Percentiles rank a stretch among this genome's conserved stretches.
Conservation (phyloP, 345 rosid species). For the Salix udensis region DNA sequence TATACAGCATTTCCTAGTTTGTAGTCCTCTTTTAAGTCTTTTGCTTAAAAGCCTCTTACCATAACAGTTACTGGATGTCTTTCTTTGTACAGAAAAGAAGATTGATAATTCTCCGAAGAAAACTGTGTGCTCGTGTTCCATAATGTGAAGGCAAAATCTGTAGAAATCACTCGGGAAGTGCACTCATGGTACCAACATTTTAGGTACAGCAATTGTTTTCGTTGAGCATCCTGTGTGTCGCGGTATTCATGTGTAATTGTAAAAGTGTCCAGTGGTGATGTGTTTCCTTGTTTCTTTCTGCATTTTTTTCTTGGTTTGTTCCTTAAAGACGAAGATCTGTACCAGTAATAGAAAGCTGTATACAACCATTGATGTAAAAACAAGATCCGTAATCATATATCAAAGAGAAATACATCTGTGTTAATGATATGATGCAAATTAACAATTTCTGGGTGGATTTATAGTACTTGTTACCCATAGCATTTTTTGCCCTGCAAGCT, state of each 20-base stretch:
- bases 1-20: background rate
- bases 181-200: conserved; percentile 30
- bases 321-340: conserved; percentile 20
- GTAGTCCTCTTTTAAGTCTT: background rate
- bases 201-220: conserved; percentile 37
- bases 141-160: conserved; percentile 48
- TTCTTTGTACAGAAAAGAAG: conserved; percentile 70
- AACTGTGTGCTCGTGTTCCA: conserved; percentile 76
- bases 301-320: background rate
- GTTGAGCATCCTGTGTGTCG: conserved; percentile 20
- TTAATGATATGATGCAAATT: background rate
- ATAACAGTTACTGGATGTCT: conserved; percentile 8
- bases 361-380: conserved; percentile 33
- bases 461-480: background rate
- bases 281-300: conserved; percentile 8
- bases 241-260: conserved; percentile 18
- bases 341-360: conserved; percentile 25
- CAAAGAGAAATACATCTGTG: conserved; percentile 17
- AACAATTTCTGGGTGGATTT: conserved; percentile 9
- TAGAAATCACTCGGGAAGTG: conserved; percentile 20
- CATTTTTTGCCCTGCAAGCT: background rate
- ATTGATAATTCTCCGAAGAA: conserved; percentile 64
- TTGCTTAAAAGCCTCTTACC: background rate
- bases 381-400: conserved; percentile 21
- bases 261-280: conserved; percentile 13